Evolutionary conservation across 768 basidiomycete genomes (phyloP).

Genomic region (Macrolepiota albuminosa): DNA sequence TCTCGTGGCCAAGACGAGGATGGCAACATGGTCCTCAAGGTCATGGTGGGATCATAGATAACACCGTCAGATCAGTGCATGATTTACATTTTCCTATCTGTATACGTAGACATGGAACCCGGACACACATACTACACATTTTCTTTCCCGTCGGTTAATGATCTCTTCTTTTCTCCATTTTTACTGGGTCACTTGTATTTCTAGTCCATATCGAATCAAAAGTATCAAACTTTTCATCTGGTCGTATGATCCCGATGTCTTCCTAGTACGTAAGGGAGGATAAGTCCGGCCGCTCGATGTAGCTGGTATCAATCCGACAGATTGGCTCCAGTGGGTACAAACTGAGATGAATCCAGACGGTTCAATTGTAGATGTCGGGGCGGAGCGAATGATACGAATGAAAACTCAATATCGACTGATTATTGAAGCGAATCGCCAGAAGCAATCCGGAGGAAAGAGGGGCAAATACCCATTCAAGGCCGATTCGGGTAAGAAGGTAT

Average conservation of each 20-base stretch:
- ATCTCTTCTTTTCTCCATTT: not conserved
- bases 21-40: slow-evolving; percentile 84
- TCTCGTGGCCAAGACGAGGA: slow-evolving; percentile 71
- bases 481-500: not conserved
- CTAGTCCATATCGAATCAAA: slow-evolving; percentile 3
- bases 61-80: not conserved
- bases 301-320: not conserved
- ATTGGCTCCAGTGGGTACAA: not conserved
- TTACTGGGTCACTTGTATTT: slow-evolving; percentile 7
- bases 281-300: not conserved
- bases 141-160: not conserved
- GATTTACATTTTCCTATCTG: not conserved
- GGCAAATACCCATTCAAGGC: not conserved
- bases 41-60: slow-evolving; percentile 59
- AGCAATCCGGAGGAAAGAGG: not conserved
- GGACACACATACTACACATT: slow-evolving; percentile 3
- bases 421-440: not conserved
- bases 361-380: not conserved
- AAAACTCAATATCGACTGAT: not conserved
- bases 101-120: slow-evolving; percentile 5
- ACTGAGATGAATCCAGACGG: not conserved
- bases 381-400: not conserved
- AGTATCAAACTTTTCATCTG: not conserved
- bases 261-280: not conserved
- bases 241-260: not conserved